Conservation (phyloP, 768 basidiomycete genomes). For the Cystobasidium onofrii region DNA sequence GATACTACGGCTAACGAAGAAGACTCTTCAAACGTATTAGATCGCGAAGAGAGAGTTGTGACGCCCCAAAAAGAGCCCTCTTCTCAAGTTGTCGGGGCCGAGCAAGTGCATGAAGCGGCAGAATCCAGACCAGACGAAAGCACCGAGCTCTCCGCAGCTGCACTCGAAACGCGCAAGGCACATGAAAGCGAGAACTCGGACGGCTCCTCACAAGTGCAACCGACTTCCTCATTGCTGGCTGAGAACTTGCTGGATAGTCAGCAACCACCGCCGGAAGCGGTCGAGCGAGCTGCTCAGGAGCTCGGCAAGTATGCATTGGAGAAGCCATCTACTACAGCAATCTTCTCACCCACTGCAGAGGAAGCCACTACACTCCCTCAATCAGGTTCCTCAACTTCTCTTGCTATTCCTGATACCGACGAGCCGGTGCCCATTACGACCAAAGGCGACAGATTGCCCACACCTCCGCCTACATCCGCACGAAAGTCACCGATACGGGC, state of each 20-base stretch:
- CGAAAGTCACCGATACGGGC: neutral
- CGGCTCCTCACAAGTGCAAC: neutral
- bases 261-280: neutral
- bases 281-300: neutral
- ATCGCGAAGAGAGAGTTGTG: neutral
- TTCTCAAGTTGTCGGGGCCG: neutral
- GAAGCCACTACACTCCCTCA: neutral
- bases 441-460: neutral
- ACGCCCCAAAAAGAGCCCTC: neutral
- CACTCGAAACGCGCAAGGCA: neutral
- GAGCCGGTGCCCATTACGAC: neutral
- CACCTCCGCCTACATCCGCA: slow-evolving; percentile 4
- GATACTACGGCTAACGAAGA: slow-evolving; percentile 19
- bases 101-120: neutral
- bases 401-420: neutral
- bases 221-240: neutral
- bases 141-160: neutral
- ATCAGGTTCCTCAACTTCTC: neutral
- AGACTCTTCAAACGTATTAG: neutral
- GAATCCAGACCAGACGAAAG: neutral
- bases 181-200: neutral
- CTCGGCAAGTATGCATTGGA: slow-evolving; percentile 15
- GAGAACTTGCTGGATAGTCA: neutral
- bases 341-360: neutral
- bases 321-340: slow-evolving; percentile 6